Evolutionary conservation across 148 eudicot genomes (phyloP), one percentile per base, ranked within the genome.

Genomic region (Chenopodium berlandieri): DNA sequence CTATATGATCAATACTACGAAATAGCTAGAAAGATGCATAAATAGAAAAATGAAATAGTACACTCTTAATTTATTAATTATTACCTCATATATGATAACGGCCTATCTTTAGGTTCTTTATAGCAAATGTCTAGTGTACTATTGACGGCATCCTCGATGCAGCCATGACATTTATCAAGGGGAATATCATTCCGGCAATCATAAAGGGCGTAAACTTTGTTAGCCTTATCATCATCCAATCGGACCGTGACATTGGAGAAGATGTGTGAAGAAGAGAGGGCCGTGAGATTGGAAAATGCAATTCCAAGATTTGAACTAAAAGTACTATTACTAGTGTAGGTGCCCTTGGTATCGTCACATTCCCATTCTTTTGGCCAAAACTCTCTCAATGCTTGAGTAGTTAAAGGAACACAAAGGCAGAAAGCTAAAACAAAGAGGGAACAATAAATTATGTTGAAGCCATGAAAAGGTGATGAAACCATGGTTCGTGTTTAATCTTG

Each of bases 121-220:
- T 13, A 19, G 32, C 75, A 72, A 50, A 78, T 31, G 22, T 31
- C 32, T 2, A 73, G 25, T 13, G 34, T 50, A 6, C n/a, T 50
- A 0, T 25, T 4, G 14, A 77, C 58, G n/a, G 85, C 81, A 64
- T 82, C 65, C 32, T 58, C 73, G 13, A 82, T 77, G 44, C 81
- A 82, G 11, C 47, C 30, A 8, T 48, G 84, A 17, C 84, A 82
- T 58, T 25, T 44, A 9, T 22, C 12, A 9, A 71, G 71, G 20
- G 84, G 46, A 46, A 82, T 50, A 77, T 82, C 84, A 60, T 48
- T 30, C n/a, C 79, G 84, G 46, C 84, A 82, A 64, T 64, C 67
- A 20, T 69, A 82, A 20, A 77, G 48, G 10, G 84, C 80, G 40
- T 71, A 77, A 6, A 77, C 84, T 68, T 46, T 63, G 65, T 77